A percentile compares a stretch with the other conserved stretches of the same genome.
These are phyloP conservation scores for Cordyceps cateniannulata DNA, from an alignment of 2,329 filamentous ascomycete species.

Conservation along the genomic window DNA sequence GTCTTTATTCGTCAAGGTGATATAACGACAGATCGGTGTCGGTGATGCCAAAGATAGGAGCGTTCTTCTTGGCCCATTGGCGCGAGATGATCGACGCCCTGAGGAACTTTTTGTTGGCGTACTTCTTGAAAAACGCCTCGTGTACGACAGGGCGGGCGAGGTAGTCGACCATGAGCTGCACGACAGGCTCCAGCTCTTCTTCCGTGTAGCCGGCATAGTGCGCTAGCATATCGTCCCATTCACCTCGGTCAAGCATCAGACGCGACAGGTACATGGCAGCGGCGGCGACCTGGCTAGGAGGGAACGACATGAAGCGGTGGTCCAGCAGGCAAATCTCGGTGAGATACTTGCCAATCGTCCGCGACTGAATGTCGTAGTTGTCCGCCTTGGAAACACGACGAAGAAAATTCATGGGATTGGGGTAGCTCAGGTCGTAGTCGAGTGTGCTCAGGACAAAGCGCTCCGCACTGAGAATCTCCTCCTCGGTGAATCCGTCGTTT, in stretches of 20 bases:
- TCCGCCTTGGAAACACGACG: constrained; percentile 98
- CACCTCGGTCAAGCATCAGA: constrained; percentile 80
- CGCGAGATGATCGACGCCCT: constrained; percentile 92
- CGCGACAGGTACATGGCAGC: constrained; percentile 93
- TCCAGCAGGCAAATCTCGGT: constrained; percentile 96
- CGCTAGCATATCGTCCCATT: constrained; percentile 83
- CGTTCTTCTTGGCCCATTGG: constrained; percentile 86
- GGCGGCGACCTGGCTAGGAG: constrained; percentile 84
- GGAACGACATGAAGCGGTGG: constrained; percentile 85
- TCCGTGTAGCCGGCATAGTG: constrained; percentile 94
- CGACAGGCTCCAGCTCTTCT: constrained; percentile 86
- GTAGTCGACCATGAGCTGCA: constrained; percentile 94
- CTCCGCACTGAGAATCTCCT: constrained; percentile 95
- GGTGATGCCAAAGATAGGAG: constrained; percentile 46
- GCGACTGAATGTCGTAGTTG: constrained; percentile 97
- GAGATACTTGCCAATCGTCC: constrained; percentile 94
- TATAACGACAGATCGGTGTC: constrained; percentile 45
- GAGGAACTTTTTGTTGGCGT: constrained; percentile 97
- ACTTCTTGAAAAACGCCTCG: constrained; percentile 99
- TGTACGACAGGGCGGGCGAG: constrained; percentile 83
- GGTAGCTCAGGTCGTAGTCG: constrained; percentile 96
- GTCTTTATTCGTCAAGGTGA: constrained; percentile 29
- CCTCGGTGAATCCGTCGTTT: constrained; percentile 91
- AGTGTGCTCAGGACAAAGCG: constrained; percentile 86
- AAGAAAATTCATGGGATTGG: constrained; percentile 99